Conservation (phyloP, 345 rosid species). For the Linum trigynum region DNA sequence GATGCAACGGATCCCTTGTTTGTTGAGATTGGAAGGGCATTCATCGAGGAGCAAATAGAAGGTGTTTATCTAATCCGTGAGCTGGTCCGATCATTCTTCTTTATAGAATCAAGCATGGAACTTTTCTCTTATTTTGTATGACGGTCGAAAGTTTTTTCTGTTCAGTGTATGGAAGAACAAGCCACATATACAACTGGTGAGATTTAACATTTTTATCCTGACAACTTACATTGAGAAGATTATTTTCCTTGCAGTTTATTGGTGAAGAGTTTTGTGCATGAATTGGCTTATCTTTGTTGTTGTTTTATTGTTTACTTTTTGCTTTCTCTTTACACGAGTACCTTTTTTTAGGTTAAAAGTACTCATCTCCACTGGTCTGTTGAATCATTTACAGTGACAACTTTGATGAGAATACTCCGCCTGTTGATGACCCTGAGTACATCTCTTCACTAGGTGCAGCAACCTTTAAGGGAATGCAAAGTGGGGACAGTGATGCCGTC, state of each 20-base stretch:
- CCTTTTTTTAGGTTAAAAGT: neutral
- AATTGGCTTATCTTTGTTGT: neutral
- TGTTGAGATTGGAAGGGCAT: slow-evolving; percentile 55
- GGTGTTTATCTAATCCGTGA: slow-evolving; percentile 22
- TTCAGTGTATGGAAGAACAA: slow-evolving; percentile 57
- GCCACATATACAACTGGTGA: slow-evolving; percentile 69
- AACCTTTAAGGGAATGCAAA: slow-evolving; percentile 53
- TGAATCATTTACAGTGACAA: slow-evolving; percentile 43
- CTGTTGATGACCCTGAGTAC: slow-evolving; percentile 52
- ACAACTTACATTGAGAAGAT: neutral
- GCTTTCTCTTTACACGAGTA: neutral
- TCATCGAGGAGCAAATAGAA: slow-evolving; percentile 44
- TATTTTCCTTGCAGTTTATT: neutral
- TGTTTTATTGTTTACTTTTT: too few relatives aligned
- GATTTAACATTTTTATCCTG: slow-evolving; percentile 11
- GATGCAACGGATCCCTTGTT: slow-evolving; percentile 71
- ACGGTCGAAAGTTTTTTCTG: slow-evolving; percentile 12
- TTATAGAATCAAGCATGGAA: slow-evolving; percentile 12
- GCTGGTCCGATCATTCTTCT: slow-evolving; percentile 2
- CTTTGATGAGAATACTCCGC: slow-evolving; percentile 78
- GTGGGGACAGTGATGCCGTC: slow-evolving; percentile 53
- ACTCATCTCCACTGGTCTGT: slow-evolving; percentile 6
- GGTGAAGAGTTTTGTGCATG: neutral
- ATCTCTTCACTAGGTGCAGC: slow-evolving; percentile 65
- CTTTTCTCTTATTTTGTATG: slow-evolving; percentile 1